Evolutionary conservation across 1,139 yeast species (phyloP).

Genomic region (Magnusiomyces magnusii): DNA sequence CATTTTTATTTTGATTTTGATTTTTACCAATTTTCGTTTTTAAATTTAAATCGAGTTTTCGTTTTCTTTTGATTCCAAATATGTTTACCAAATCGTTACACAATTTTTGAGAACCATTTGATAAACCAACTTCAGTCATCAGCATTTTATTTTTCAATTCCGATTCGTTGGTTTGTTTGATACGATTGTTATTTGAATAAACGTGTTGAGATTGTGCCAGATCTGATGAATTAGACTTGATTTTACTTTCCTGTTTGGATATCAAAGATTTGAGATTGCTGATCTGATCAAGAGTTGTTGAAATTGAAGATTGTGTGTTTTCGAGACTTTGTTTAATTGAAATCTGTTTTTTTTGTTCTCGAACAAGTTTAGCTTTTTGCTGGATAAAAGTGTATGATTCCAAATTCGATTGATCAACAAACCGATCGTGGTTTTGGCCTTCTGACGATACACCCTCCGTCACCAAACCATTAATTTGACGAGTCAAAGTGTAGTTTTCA

Average conservation of each 20-base stretch:
- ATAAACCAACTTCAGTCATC: neutral
- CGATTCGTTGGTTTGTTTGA: neutral
- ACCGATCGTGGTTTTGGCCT: neutral
- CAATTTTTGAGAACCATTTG: neutral
- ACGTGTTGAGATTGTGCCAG: neutral
- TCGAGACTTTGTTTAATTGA: neutral
- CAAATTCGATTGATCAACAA: neutral
- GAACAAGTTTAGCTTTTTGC: neutral
- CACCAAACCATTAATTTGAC: neutral
- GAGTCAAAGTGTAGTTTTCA: neutral
- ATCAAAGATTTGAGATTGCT: neutral
- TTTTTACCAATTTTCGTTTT: neutral
- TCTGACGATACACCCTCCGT: neutral
- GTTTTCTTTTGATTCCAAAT: no score
- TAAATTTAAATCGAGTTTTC: no score
- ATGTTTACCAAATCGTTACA: neutral
- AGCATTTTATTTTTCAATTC: neutral
- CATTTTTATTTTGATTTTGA: neutral
- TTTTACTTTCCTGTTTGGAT: neutral
- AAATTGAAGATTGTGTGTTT: neutral
- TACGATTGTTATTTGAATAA: neutral
- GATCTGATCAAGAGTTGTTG: neutral
- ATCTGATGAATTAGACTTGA: neutral
- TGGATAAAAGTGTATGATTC: neutral
- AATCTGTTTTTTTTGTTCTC: neutral